Conservation (phyloP, 2,329 filamentous ascomycete genomes). For the Cadophora sp. region DNA sequence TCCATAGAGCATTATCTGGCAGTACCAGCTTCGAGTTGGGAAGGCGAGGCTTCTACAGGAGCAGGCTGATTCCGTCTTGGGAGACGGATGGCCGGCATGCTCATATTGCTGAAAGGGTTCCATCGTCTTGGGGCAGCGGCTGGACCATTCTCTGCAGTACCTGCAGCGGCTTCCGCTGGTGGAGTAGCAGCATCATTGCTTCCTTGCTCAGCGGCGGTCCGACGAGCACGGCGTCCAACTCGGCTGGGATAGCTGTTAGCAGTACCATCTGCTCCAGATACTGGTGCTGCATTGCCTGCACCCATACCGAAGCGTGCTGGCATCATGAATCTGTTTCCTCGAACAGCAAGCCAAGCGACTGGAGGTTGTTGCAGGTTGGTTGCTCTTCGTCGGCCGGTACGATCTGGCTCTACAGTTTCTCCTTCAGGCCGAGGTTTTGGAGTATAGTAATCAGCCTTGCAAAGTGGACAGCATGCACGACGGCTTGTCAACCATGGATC, state of each 20-base stretch:
- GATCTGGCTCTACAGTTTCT: conserved; percentile 39
- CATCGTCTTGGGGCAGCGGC: conserved; percentile 33
- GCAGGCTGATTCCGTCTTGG: conserved; percentile 34
- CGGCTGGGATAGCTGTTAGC: conserved; percentile 19
- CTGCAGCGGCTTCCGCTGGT: conserved; percentile 16
- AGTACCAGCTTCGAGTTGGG: conserved; percentile 44
- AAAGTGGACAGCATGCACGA: conserved; percentile 93
- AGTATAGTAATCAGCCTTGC: conserved; percentile 97
- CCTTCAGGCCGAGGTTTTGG: conserved; percentile 78
- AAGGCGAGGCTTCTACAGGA: conserved; percentile 37
- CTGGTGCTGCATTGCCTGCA: conserved; percentile 13
- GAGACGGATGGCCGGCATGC: conserved; percentile 33
- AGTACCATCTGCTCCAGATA: conserved; percentile 9
- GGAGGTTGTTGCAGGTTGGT: conserved; percentile 39
- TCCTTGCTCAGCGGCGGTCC: conserved; percentile 18
- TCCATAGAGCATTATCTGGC: conserved; percentile 35
- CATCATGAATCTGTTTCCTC: conserved; percentile 38
- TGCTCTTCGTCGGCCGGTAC: conserved; percentile 38
- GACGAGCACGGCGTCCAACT: conserved; percentile 29
- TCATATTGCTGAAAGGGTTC: conserved; percentile 40
- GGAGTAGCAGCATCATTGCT: background rate
- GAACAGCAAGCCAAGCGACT: conserved; percentile 39
- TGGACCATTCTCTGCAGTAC: conserved; percentile 21
- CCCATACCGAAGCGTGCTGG: conserved; percentile 34
- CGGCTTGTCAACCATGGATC: conserved; percentile 96